Percentiles rank a stretch among this genome's conserved stretches.
Evolutionary conservation across 257 asterid species (phyloP).

Genomic region (Solanum lycopersicoides): DNA sequence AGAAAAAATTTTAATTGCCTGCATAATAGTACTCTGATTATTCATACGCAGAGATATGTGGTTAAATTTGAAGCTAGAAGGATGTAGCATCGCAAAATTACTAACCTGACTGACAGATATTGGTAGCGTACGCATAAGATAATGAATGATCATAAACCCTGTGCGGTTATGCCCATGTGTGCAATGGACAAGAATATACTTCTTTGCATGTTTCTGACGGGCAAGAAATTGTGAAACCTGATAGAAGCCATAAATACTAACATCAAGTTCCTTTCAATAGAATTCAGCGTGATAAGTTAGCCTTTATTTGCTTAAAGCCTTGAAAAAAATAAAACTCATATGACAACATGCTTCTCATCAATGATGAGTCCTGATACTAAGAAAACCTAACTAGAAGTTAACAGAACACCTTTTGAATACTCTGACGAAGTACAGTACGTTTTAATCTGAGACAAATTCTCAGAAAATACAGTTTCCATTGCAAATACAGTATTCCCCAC

Average conservation of each 20-base stretch:
- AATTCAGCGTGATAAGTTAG: not conserved
- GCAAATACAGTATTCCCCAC: not conserved
- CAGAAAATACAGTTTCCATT: not conserved
- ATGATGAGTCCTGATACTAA: not conserved
- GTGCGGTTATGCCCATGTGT: constrained; percentile 99
- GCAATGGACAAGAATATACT: constrained; percentile 85
- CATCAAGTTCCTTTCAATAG: not conserved
- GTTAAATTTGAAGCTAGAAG: not conserved
- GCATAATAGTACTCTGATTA: constrained; percentile 4
- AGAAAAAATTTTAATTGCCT: constrained; percentile 79
- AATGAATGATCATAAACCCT: constrained; percentile 91
- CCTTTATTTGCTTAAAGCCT: not conserved
- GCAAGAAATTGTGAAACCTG: constrained; percentile 81
- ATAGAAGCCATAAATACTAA: not conserved
- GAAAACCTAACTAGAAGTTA: not conserved
- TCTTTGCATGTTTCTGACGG: constrained; percentile 67
- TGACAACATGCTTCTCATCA: not conserved
- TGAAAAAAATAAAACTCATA: not conserved
- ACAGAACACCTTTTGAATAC: not conserved
- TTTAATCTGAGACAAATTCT: not conserved
- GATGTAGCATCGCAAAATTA: not conserved
- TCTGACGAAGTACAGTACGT: not conserved
- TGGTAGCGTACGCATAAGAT: constrained; percentile 73
- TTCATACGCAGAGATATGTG: not conserved
- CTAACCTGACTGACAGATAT: constrained; percentile 83